Percentiles rank a stretch among this genome's conserved stretches.
Evolutionary conservation across 352 stramenopile genomes (phyloP).

Genomic region (Phytophthora idaei): DNA sequence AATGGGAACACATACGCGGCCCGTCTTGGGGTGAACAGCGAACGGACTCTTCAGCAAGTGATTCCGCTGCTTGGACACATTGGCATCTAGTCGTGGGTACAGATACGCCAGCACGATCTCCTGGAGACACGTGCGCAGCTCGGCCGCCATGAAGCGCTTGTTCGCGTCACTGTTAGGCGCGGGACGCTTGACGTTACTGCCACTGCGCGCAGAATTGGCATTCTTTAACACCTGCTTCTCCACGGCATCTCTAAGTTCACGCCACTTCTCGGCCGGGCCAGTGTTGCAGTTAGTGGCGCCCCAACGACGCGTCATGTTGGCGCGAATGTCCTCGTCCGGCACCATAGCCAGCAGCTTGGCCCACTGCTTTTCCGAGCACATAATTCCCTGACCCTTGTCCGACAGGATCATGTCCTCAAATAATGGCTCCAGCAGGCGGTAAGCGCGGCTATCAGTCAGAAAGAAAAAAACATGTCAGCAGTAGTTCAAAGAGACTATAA

Average conservation of each 20-base stretch:
- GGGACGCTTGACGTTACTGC: conserved; percentile 49
- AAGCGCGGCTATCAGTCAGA: conserved; percentile 75
- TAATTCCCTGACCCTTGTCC: conserved; percentile 91
- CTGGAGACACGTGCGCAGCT: conserved; percentile 90
- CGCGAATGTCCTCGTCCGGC: conserved; percentile 87
- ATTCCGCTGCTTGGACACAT: conserved; percentile 99
- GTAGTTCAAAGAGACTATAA: neutral
- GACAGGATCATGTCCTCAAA: conserved; percentile 93
- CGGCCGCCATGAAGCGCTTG: conserved; percentile 67
- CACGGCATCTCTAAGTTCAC: conserved; percentile 72
- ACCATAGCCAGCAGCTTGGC: conserved; percentile 93
- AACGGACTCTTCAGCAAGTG: conserved; percentile 99
- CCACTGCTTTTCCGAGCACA: conserved; percentile 90
- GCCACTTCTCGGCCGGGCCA: conserved; percentile 90
- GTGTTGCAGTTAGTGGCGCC: conserved; percentile 46
- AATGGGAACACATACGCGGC: conserved; percentile 98
- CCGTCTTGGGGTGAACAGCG: conserved; percentile 98
- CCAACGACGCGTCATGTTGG: conserved; percentile 71
- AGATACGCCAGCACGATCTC: conserved; percentile 97
- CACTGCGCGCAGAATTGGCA: conserved; percentile 51
- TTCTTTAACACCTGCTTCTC: conserved; percentile 69
- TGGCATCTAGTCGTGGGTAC: conserved; percentile 99
- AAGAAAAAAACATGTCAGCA: conserved; percentile 11
- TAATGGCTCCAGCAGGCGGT: conserved; percentile 94
- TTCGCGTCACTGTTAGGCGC: conserved; percentile 40